Conservation (phyloP, 176 grass and related monocot genomes). For the Musa beccarii region DNA sequence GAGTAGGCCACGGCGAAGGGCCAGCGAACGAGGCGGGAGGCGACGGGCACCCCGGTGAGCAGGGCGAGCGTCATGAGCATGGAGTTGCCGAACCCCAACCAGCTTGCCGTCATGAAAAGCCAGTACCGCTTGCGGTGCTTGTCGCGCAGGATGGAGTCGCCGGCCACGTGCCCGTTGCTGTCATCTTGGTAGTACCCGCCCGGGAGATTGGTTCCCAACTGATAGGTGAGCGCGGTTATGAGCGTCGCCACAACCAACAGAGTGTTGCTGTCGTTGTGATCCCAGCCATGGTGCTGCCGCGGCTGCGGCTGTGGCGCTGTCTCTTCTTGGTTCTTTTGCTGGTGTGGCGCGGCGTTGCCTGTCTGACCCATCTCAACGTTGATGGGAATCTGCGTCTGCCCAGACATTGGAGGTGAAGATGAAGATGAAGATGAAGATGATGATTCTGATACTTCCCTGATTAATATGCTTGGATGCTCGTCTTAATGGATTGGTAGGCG, state of each 20-base stretch:
- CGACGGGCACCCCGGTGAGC: constrained; percentile 29
- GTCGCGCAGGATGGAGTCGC: constrained; percentile 55
- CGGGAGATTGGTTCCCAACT: constrained; percentile 36
- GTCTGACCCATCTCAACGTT: background rate
- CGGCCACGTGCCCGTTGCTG: constrained; percentile 7
- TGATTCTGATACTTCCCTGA: too few relatives aligned
- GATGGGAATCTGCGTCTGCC: background rate
- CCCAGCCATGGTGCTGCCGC: constrained; percentile 18
- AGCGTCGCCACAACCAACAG: constrained; percentile 46
- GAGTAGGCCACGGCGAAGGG: constrained; percentile 43
- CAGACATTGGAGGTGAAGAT: too few relatives aligned
- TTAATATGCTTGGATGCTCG: too few relatives aligned
- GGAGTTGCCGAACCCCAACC: constrained; percentile 37
- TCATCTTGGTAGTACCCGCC: constrained; percentile 49
- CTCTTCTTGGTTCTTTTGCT: background rate
- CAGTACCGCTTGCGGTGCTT: constrained; percentile 30
- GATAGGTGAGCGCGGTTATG: constrained; percentile 53
- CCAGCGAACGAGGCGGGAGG: constrained; percentile 35
- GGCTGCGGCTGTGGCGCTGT: constrained; percentile 11
- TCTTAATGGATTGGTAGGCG: too few relatives aligned
- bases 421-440: too few relatives aligned
- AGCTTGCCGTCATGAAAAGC: constrained; percentile 40
- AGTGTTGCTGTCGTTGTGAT: constrained; percentile 34
- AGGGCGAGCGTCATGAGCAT: constrained; percentile 45
- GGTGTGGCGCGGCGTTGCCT: background rate